These are phyloP conservation scores for Glycyrrhiza uralensis DNA, from an alignment of 306 rosid species.

Conservation along the genomic window DNA sequence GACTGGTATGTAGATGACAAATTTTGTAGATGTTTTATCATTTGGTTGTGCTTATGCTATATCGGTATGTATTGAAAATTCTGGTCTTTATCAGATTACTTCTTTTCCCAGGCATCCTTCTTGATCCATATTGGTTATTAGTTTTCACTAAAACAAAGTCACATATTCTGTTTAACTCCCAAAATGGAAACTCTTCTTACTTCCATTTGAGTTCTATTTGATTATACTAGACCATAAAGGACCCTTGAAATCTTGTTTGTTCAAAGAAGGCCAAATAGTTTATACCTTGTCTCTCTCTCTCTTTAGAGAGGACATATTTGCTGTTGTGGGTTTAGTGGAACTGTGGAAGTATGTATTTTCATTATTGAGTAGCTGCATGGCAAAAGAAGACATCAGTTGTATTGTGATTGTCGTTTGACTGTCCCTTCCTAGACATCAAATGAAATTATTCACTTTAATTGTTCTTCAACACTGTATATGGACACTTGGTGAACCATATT, in stretches of 20 bases:
- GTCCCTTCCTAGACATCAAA: not conserved
- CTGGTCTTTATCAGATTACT: not conserved
- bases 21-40: not conserved
- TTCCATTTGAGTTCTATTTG: not conserved
- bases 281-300: not conserved
- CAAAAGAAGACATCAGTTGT: not conserved
- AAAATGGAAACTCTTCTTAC: not conserved
- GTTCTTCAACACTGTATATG: not conserved
- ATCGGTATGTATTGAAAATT: not conserved
- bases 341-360: not conserved
- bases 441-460: not conserved
- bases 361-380: not conserved
- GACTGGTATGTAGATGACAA: not conserved
- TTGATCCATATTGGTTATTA: not conserved
- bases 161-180: not conserved
- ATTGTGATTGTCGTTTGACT: not conserved
- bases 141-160: not conserved
- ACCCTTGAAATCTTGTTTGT: not conserved
- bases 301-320: not conserved
- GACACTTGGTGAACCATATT: not conserved
- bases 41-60: conserved; percentile 5
- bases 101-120: not conserved
- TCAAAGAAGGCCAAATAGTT: not conserved
- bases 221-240: not conserved
- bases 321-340: not conserved